Evolutionary conservation across 352 stramenopile genomes (phyloP), one percentile per base, ranked within the genome.

Genomic region (Phytophthora quininea): DNA sequence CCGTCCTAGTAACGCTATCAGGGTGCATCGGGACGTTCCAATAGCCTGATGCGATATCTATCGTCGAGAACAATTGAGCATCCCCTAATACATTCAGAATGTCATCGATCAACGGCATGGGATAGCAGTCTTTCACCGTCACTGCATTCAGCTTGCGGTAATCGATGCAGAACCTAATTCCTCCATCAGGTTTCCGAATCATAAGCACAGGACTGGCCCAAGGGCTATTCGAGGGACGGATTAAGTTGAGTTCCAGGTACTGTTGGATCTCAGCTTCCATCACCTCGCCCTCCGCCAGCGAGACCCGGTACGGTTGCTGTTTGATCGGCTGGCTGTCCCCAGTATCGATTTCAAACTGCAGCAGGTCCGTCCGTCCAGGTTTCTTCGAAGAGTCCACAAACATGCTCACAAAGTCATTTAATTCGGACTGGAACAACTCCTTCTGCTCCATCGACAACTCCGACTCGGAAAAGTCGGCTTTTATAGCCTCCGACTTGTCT

Each of bases 121-220:
- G 46, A 6, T 53, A 53, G 6, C 46, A 53, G 46, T 53, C 46
- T 14, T 53, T 53, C 2, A 53, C 2, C 46, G 46, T 33, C 2
- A 53, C 46, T 4, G 46, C 29, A 27, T 53, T 53, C 46, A 53
- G 14, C 4, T 4, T 7, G 2, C 46, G 4, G 24, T 53, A 53
- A 33, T 53, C 46, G 27, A 53, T 53, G n/a, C 46, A 53, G 24
- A 53, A 53, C 1, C 46, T n/a, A 35, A 53, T 53, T 35, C 46
- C 46, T 2, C 46, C 46, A 15, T 48, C 42, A 9, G 42, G 42
- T 15, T 48, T 48, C 42, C 42, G 6, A 7, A 48, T 48, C 42
- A 27, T 48, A 4, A 48, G 42, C 6, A 48, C 42, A 6, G 42
- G 42, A 27, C n/a, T 48, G 5, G 42, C 46, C 46, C 46, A 53